phyloP scores from a whole-genome alignment of 768 basidiomycete species.

The Exidia glandulosa region DNA sequence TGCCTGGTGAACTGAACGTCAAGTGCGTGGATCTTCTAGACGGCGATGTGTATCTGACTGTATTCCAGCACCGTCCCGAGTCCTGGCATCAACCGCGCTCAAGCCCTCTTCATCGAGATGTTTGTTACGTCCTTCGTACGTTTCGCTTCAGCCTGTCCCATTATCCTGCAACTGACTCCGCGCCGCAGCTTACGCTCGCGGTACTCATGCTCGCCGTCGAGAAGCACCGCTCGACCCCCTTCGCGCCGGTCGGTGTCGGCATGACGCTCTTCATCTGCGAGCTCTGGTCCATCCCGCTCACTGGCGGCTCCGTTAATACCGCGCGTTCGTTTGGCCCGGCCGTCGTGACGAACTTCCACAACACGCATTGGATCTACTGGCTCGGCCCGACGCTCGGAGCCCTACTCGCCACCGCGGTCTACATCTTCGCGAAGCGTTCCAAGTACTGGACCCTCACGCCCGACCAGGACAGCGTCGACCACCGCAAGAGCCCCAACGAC shows the following conservation, averaged over 20 bases:
- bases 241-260: conserved; percentile 63
- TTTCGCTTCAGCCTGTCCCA: conserved; percentile 9
- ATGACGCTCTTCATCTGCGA: conserved; percentile 54
- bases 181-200: conserved; percentile 23
- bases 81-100: conserved; percentile 36
- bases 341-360: conserved; percentile 43
- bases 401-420: conserved; percentile 46
- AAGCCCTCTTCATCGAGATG: conserved; percentile 66
- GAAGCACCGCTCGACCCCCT: conserved; percentile 53
- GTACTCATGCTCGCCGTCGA: conserved; percentile 68
- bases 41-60: conserved; percentile 3
- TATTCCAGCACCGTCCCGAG: conserved; percentile 36
- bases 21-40: conserved; percentile 29
- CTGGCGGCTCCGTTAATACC: conserved; percentile 57
- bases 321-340: conserved; percentile 64
- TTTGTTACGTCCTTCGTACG: conserved; percentile 51
- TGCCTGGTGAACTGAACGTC: conserved; percentile 41
- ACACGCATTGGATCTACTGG: conserved; percentile 64
- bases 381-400: conserved; percentile 59
- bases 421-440: conserved; percentile 44
- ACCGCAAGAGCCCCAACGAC: conserved; percentile 11
- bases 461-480: conserved; percentile 32
- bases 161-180: not conserved
- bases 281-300: conserved; percentile 30
- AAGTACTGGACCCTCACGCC: conserved; percentile 47